These are phyloP conservation scores for Protea cynaroides DNA, from an alignment of 164 flowering plant species.

Conservation along the genomic window DNA sequence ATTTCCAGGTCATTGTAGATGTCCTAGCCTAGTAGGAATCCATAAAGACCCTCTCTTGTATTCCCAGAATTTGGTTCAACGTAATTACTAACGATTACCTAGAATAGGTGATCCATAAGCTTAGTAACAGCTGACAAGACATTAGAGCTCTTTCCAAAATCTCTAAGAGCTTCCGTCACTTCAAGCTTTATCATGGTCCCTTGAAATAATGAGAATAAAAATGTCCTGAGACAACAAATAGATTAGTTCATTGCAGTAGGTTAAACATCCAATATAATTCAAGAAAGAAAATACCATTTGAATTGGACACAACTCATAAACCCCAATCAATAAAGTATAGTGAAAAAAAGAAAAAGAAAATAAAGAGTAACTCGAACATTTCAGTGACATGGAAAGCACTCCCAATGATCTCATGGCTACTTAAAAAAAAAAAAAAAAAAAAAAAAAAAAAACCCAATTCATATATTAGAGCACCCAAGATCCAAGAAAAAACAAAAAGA, in stretches of 20 bases:
- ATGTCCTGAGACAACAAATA: not conserved
- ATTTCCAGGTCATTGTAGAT: too few species aligned
- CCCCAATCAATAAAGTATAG: not conserved
- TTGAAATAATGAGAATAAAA: not conserved
- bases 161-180: too few species aligned
- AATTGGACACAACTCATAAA: not conserved
- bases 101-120: too few species aligned
- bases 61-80: too few species aligned
- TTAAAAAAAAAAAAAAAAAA: too few species aligned
- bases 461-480: not conserved
- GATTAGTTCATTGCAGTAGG: not conserved
- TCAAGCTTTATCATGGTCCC: not conserved
- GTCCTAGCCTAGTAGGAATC: too few species aligned
- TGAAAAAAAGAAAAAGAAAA: too few species aligned
- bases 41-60: too few species aligned
- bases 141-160: not conserved
- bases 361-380: not conserved
- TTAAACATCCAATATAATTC: not conserved
- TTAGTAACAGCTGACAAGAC: too few species aligned
- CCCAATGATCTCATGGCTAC: not conserved
- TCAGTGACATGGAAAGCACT: not conserved
- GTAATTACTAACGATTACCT: too few species aligned
- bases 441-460: conserved; percentile 2
- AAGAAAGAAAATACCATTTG: not conserved
- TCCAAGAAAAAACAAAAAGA: not conserved